Conservation (phyloP, 2,329 filamentous ascomycete species). For the Ilyonectria destructans region DNA sequence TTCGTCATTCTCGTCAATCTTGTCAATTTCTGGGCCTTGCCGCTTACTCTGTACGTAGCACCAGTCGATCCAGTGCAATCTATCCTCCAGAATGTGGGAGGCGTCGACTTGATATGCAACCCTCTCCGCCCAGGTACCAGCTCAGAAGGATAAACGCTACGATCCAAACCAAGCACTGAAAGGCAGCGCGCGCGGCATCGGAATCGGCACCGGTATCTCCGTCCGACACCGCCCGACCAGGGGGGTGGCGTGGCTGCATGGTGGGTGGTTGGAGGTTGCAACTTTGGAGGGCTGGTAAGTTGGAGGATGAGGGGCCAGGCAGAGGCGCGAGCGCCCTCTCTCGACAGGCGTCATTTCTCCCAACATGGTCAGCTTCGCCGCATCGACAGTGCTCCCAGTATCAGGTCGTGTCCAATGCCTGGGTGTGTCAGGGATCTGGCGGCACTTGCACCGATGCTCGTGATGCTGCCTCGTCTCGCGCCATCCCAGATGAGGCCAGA, state of each 20-base stretch:
- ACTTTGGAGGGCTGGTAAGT: background rate
- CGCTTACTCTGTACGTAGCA: slow-evolving; percentile 22
- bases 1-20: slow-evolving; percentile 22
- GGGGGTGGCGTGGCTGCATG: slow-evolving; percentile 23
- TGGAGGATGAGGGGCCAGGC: slow-evolving; percentile 9
- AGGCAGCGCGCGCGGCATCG: slow-evolving; percentile 37
- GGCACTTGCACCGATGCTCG: slow-evolving; percentile 47
- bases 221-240: slow-evolving; percentile 45
- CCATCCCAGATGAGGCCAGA: slow-evolving; percentile 43
- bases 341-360: slow-evolving; percentile 35
- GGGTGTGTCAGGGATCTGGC: slow-evolving; percentile 35
- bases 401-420: slow-evolving; percentile 32
- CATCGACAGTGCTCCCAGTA: slow-evolving; percentile 27
- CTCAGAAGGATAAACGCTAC: slow-evolving; percentile 35
- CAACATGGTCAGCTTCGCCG: slow-evolving; percentile 34
- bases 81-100: slow-evolving; percentile 35
- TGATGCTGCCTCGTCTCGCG: slow-evolving; percentile 42
- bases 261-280: slow-evolving; percentile 10
- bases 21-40: slow-evolving; percentile 19
- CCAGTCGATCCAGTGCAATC: slow-evolving; percentile 32
- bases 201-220: slow-evolving; percentile 45
- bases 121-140: slow-evolving; percentile 37
- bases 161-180: slow-evolving; percentile 37
- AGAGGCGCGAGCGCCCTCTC: slow-evolving; percentile 29
- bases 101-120: slow-evolving; percentile 43